phyloP scores from a whole-genome alignment of 2,329 filamentous ascomycete genomes.

The Ceratocystiopsis brevicomis region DNA sequence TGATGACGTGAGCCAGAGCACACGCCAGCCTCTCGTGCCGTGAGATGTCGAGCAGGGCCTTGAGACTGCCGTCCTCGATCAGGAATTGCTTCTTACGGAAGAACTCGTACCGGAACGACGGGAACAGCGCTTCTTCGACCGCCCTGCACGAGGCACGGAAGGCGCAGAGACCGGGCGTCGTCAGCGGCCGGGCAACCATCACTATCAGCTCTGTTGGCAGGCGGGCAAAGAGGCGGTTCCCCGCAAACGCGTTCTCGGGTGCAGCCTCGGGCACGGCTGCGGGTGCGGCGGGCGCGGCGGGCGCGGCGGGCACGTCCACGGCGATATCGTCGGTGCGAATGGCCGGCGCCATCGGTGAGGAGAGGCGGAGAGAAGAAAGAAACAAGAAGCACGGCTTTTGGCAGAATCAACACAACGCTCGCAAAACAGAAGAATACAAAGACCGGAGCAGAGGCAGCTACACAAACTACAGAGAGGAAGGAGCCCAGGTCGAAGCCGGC shows the following conservation, averaged over 20 bases:
- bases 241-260: not conserved
- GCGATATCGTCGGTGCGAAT: not conserved
- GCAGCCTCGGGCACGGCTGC: too few species aligned
- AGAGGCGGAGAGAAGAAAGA: too few species aligned
- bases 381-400: too few species aligned
- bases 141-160: constrained; percentile 36
- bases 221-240: not conserved
- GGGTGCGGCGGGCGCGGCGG: too few species aligned
- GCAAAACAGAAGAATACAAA: too few species aligned
- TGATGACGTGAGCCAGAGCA: constrained; percentile 27
- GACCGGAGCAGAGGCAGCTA: too few species aligned
- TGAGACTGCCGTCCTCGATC: constrained; percentile 36
- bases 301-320: not conserved
- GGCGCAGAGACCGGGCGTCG: constrained; percentile 33
- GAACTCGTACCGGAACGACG: constrained; percentile 40
- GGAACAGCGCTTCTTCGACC: constrained; percentile 33
- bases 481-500: too few species aligned
- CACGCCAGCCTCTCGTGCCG: constrained; percentile 21
- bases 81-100: constrained; percentile 50
- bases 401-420: too few species aligned
- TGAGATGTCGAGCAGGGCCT: constrained; percentile 34
- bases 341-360: not conserved
- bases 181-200: constrained; percentile 31
- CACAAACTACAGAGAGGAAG: too few species aligned
- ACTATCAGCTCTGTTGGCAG: constrained; percentile 41